These are phyloP conservation scores for Mucuna pruriens DNA, from an alignment of 306 rosid genomes.

Conservation along the genomic window DNA sequence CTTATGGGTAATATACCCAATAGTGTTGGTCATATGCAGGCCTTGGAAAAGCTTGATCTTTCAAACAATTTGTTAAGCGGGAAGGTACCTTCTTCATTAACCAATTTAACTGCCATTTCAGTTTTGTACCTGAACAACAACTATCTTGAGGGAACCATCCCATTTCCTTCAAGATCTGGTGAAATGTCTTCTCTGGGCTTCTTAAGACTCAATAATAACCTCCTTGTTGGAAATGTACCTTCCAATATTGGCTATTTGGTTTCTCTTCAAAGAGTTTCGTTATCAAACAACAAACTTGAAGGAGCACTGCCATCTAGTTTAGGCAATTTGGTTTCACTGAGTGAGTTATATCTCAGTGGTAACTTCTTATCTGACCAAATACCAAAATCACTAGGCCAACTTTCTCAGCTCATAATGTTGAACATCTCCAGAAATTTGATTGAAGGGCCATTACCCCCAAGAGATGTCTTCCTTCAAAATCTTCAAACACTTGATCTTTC, in stretches of 20 bases:
- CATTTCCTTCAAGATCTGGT: constrained; percentile 50
- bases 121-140: constrained; percentile 49
- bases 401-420: constrained; percentile 48
- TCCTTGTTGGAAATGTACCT: constrained; percentile 50
- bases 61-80: constrained; percentile 52
- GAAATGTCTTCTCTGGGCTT: constrained; percentile 50
- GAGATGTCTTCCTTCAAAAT: constrained; percentile 57
- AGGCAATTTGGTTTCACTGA: constrained; percentile 44
- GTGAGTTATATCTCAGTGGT: constrained; percentile 51
- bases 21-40: constrained; percentile 50
- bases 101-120: constrained; percentile 49
- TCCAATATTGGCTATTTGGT: constrained; percentile 45
- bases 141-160: constrained; percentile 53
- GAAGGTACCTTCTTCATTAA: constrained; percentile 51
- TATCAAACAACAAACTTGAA: constrained; percentile 49
- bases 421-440: constrained; percentile 47
- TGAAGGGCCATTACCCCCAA: constrained; percentile 56
- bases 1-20: constrained; percentile 49
- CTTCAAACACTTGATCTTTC: constrained; percentile 55
- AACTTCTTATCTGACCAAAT: constrained; percentile 52
- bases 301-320: constrained; percentile 56
- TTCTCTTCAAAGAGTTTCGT: constrained; percentile 48
- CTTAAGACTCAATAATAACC: constrained; percentile 51
- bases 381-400: constrained; percentile 54
- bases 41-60: constrained; percentile 52